Conservation (phyloP, 805 yeast species). For the Metschnikowia cerradonensis region DNA sequence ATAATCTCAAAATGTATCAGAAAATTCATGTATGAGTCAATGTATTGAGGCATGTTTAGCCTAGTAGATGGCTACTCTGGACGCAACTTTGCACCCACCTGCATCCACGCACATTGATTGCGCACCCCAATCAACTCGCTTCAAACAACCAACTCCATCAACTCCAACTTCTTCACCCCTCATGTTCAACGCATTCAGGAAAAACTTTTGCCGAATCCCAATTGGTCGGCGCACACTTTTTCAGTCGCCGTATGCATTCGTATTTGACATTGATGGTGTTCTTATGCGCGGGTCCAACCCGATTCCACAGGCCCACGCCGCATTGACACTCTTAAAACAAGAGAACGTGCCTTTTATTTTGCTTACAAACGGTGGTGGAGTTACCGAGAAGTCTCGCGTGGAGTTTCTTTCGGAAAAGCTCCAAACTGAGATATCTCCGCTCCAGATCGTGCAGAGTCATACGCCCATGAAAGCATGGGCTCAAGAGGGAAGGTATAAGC, state of each 20-base stretch:
- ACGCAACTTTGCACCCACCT: not conserved
- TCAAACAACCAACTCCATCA: not conserved
- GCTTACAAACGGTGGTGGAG: constrained; percentile 90
- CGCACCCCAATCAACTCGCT: not conserved
- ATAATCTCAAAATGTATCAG: no score
- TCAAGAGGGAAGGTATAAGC: constrained; percentile 39
- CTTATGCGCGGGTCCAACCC: constrained; percentile 68
- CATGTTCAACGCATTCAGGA: not conserved
- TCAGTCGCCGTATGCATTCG: constrained; percentile 26
- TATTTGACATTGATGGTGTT: constrained; percentile 78
- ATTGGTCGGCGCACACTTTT: not conserved
- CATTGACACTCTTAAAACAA: constrained; percentile 51
- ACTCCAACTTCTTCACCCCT: no score
- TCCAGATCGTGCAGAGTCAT: constrained; percentile 80
- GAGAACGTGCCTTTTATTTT: constrained; percentile 71
- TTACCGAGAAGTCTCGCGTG: constrained; percentile 58
- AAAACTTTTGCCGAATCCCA: not conserved
- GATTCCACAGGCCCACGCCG: constrained; percentile 59
- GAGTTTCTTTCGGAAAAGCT: constrained; percentile 46
- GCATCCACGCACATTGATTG: not conserved
- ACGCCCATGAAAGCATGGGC: constrained; percentile 73
- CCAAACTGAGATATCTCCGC: constrained; percentile 43
- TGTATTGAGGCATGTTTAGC: not conserved
- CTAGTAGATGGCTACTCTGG: not conserved
- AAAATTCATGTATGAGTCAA: no score